A percentile compares a stretch with the other conserved stretches of the same genome.
phyloP scores from a whole-genome alignment of 441 rosid species.

The Corymbia calophylla region DNA sequence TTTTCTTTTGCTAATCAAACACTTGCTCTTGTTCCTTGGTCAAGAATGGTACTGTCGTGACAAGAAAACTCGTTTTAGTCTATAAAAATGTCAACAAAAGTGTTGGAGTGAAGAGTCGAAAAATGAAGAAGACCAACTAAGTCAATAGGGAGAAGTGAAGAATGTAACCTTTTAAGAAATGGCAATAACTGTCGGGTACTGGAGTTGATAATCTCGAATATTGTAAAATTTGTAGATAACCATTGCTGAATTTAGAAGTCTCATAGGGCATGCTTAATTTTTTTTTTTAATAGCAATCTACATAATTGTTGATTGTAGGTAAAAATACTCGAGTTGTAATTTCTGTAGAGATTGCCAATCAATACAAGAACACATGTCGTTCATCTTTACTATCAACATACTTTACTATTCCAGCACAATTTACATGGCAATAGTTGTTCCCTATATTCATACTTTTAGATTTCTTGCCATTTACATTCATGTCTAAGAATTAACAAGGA shows the following conservation, averaged over 20 bases:
- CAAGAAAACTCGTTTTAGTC: not conserved
- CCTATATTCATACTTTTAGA: not conserved
- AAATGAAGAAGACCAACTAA: not conserved
- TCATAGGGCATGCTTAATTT: not conserved
- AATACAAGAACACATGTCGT: not conserved
- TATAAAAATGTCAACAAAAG: not conserved
- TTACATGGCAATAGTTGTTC: not conserved
- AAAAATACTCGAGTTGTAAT: not conserved
- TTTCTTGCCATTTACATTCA: not conserved
- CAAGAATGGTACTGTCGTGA: not conserved
- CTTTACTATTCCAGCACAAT: not conserved
- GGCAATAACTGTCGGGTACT: too few species aligned
- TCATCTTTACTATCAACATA: not conserved
- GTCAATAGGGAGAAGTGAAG: not conserved
- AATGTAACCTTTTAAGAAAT: not conserved
- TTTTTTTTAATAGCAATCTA: not conserved
- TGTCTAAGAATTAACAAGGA: not conserved
- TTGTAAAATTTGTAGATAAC: not conserved
- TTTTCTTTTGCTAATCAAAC: not conserved
- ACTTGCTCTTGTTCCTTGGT: not conserved
- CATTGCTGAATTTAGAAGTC: not conserved
- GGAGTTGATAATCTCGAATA: not conserved
- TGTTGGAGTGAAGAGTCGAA: not conserved
- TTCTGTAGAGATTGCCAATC: not conserved
- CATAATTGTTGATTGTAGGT: not conserved